Base-by-base conservation (phyloP, 1,284 basidiomycete genomes). In the Leccinum griseonigrum region DNA sequence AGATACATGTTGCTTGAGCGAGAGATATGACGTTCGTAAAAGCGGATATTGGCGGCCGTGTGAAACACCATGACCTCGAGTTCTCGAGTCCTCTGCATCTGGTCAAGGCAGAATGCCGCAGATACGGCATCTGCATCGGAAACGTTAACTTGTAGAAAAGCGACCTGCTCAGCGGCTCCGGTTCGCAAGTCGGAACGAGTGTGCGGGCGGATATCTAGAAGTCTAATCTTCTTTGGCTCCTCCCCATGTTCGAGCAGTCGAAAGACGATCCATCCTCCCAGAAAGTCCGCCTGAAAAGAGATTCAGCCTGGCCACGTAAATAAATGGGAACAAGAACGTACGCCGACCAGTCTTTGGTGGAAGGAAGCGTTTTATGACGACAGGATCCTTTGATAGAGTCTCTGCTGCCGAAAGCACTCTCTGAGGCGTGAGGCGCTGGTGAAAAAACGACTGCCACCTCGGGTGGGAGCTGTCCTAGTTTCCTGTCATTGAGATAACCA, bases 251-350 rank as follows among this genome's bases (percentile, higher is more conserved):
- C 76, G 8, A 91, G 64, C 2, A 92, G 77, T 57, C 88, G 84
- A 0, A 83, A 74, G 3, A 88, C 85, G 46, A 92, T 85, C 90
- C 90, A 92, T 13, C 87, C 87, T 10, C 90, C 90, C 6, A 91
- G 71, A 62, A 90, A 90, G 0, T 89, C 89, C 2, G 85, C 83
- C 86, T 90, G 62, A 18, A 13, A 32, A 51, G 57, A 16, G 6
- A 54, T 51, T 68, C 36, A 55, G 60, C 48, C 4, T 51, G 58
- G 11, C 14, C 16, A 46, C 3, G 3, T 22, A 26, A 36, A 18
- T 29, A 56, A 8, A 31, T 26, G 32, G 26, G 4, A 9, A 46
- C 2, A n/a, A 51, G 56, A 64, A 74, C 78, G 64, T 69, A 85
- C 83, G 63, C 60, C 85, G 75, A 11, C 83, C 83, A 1, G 84